Conservation (phyloP, 495 filamentous ascomycete genomes). For the Tuber microsphaerosporum region DNA sequence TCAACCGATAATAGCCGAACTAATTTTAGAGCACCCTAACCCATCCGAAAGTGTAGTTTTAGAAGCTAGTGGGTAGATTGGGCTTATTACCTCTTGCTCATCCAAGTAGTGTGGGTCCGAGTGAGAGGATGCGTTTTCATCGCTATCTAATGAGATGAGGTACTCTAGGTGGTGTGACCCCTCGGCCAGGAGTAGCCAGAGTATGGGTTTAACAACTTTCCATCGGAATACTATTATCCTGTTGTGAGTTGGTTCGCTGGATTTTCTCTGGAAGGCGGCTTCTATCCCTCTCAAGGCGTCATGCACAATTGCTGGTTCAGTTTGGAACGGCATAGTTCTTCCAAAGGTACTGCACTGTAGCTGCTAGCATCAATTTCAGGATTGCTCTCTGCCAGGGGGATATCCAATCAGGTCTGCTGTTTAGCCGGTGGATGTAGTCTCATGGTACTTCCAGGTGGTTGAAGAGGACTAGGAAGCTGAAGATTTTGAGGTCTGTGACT, state of each 20-base stretch:
- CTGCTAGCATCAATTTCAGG: constrained; percentile 32
- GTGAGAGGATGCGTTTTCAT: not conserved
- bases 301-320: constrained; percentile 61
- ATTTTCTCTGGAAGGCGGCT: constrained; percentile 64
- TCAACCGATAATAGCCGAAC: too few relatives aligned
- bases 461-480: too few relatives aligned
- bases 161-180: constrained; percentile 91
- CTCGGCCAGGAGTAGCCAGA: constrained; percentile 77
- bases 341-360: constrained; percentile 45
- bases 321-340: constrained; percentile 64
- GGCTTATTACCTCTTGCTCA: constrained; percentile 48
- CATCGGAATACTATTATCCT: constrained; percentile 75
- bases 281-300: constrained; percentile 62
- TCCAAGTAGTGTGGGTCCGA: constrained; percentile 41
- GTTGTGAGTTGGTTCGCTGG: constrained; percentile 71
- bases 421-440: too few relatives aligned
- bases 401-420: too few relatives aligned
- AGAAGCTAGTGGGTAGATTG: constrained; percentile 53
- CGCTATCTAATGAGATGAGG: constrained; percentile 39
- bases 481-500: too few relatives aligned
- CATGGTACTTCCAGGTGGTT: too few relatives aligned
- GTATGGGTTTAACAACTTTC: constrained; percentile 77
- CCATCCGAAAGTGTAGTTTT: constrained; percentile 63
- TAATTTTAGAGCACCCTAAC: constrained; percentile 81
- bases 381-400: constrained; percentile 15